Percentiles rank a stretch among this genome's conserved stretches.
These are phyloP conservation scores for Suillus cothurnatus DNA, from an alignment of 768 basidiomycete species.

Conservation along the genomic window DNA sequence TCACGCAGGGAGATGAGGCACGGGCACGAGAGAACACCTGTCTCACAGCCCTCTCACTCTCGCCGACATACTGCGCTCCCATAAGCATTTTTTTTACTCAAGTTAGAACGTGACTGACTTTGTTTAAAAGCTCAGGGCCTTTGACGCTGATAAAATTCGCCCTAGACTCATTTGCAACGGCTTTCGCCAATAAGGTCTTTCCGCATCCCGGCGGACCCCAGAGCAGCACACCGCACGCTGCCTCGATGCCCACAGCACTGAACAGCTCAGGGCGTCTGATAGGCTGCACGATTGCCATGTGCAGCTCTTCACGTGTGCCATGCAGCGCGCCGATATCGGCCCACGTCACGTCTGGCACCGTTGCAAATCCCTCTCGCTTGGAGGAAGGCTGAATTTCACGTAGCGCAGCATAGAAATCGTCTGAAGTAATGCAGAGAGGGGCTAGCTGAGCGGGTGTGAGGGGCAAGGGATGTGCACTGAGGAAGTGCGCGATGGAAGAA, in stretches of 20 bases:
- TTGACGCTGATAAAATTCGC: slow-evolving; percentile 99
- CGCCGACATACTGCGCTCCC: slow-evolving; percentile 82
- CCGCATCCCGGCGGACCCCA: slow-evolving; percentile 99
- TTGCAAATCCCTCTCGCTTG: slow-evolving; percentile 97
- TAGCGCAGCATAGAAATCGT: slow-evolving; percentile 84
- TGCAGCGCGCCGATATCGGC: slow-evolving; percentile 92
- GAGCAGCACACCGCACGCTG: slow-evolving; percentile 91
- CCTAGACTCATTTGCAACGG: slow-evolving; percentile 92
- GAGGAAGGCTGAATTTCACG: slow-evolving; percentile 92
- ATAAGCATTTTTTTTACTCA: slow-evolving; percentile 6
- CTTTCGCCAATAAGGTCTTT: slow-evolving; percentile 96
- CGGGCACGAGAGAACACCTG: slow-evolving; percentile 94
- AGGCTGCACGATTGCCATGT: slow-evolving; percentile 97
- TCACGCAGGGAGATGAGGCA: slow-evolving; percentile 91
- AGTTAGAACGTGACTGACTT: slow-evolving; percentile 48
- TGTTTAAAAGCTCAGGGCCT: slow-evolving; percentile 95
- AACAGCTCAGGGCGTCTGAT: slow-evolving; percentile 91
- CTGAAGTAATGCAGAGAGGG: slow-evolving; percentile 76
- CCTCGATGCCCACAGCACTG: slow-evolving; percentile 83
- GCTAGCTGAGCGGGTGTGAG: slow-evolving; percentile 77
- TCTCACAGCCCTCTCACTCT: slow-evolving; percentile 92
- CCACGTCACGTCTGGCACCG: slow-evolving; percentile 96
- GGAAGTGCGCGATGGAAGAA: slow-evolving; percentile 86
- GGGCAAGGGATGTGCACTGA: slow-evolving; percentile 82
- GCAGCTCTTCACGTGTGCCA: slow-evolving; percentile 83